Evolutionary conservation across 2,329 filamentous ascomycete species (phyloP).

Genomic region (Colletotrichum sp.): DNA sequence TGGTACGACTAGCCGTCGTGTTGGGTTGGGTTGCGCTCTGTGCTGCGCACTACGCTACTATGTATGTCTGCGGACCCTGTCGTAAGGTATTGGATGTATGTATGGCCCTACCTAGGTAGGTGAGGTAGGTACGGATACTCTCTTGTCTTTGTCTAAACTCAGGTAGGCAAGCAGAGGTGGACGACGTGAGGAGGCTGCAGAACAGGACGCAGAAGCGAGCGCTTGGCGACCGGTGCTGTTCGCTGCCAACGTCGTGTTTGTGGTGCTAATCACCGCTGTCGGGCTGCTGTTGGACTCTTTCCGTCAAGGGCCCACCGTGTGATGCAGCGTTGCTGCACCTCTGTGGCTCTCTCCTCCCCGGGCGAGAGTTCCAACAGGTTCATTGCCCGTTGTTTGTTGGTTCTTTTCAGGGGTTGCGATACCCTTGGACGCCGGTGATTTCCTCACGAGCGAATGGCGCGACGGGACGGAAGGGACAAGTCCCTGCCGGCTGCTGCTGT

Average conservation of each 20-base stretch:
- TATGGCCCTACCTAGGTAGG: not conserved
- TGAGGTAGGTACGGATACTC: not conserved
- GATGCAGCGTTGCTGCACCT: conserved; percentile 14
- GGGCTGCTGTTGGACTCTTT: not conserved
- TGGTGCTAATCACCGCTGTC: conserved; percentile 5
- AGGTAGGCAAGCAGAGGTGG: conserved; percentile 2
- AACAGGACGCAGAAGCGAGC: conserved; percentile 9
- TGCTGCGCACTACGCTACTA: not conserved
- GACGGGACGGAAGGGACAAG: not conserved
- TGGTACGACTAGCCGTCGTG: not conserved
- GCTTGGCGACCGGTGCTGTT: conserved; percentile 9
- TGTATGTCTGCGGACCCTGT: not conserved
- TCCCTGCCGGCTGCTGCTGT: not conserved
- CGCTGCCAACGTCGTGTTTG: not conserved
- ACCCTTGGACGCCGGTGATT: not conserved
- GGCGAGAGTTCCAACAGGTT: not conserved
- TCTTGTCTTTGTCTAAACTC: not conserved
- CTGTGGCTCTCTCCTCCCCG: not conserved
- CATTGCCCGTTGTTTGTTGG: not conserved
- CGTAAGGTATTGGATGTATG: not conserved
- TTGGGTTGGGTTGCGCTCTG: not conserved
- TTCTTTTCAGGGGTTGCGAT: conserved; percentile 2
- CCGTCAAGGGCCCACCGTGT: not conserved
- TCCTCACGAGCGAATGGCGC: not conserved
- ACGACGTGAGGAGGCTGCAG: not conserved